A percentile compares a stretch with the other conserved stretches of the same genome.
These are phyloP conservation scores for Alternaria conjuncta DNA, from an alignment of 2,329 filamentous ascomycete genomes.

Conservation along the genomic window DNA sequence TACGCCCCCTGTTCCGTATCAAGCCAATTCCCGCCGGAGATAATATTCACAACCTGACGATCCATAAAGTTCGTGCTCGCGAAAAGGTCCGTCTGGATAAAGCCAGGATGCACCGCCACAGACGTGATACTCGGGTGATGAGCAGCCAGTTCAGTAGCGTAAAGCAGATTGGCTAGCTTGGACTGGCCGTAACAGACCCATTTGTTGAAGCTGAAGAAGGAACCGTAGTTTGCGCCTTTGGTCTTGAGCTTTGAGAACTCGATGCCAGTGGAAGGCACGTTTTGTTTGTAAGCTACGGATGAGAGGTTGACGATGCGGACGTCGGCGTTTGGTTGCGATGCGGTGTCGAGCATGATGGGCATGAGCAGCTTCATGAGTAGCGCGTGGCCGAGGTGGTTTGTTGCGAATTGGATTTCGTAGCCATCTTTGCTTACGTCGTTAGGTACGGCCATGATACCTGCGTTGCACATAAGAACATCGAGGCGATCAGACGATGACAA, in stretches of 20 bases:
- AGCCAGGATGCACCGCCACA: slow-evolving; percentile 57
- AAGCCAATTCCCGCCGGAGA: neutral
- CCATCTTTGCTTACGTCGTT: slow-evolving; percentile 53
- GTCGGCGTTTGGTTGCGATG: slow-evolving; percentile 46
- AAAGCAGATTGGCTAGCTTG: slow-evolving; percentile 60
- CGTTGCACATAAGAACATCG: slow-evolving; percentile 56
- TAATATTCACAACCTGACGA: neutral
- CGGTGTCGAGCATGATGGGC: slow-evolving; percentile 51
- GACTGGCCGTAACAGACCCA: slow-evolving; percentile 55
- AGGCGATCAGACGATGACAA: slow-evolving; percentile 48
- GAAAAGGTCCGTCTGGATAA: slow-evolving; percentile 55
- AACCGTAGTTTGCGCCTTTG: slow-evolving; percentile 26
- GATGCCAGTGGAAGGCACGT: slow-evolving; percentile 37
- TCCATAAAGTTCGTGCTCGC: slow-evolving; percentile 32
- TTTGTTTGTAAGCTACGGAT: slow-evolving; percentile 36
- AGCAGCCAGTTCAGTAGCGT: slow-evolving; percentile 50
- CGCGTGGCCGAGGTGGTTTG: slow-evolving; percentile 59
- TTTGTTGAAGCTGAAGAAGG: slow-evolving; percentile 36
- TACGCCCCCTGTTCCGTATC: slow-evolving; percentile 41
- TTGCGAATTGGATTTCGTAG: slow-evolving; percentile 59
- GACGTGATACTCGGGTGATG: slow-evolving; percentile 54
- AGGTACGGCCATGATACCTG: slow-evolving; percentile 51
- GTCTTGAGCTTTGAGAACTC: slow-evolving; percentile 28
- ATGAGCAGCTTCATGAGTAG: slow-evolving; percentile 56
- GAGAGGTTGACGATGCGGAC: slow-evolving; percentile 55